Evolutionary conservation across 2,329 filamentous ascomycete genomes (phyloP), one percentile per base, ranked within the genome.

Genomic region (Clarireedia sp.): DNA sequence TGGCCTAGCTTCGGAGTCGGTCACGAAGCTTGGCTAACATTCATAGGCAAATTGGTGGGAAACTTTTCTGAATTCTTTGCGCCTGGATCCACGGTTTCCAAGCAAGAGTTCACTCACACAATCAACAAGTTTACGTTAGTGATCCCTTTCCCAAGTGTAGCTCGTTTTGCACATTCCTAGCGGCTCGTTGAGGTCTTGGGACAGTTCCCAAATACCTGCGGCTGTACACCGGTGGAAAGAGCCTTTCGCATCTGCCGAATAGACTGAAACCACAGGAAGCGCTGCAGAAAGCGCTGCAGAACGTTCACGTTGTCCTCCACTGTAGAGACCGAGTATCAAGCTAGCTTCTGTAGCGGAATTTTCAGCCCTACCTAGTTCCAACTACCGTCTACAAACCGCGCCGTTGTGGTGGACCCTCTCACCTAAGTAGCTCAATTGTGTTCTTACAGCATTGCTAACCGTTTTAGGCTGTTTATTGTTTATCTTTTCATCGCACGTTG

Each of bases 401-500:
- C n/a, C n/a, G 37, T 9, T 17, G 37, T 16, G n/a, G n/a, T 40
- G 37, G 24, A 26, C 37, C 6, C n/a, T 40, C 37, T 38, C 37
- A 38, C n/a, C 37, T 10, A 1, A 38, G 12, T 38, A 7, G 12
- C n/a, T 10, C n/a, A 41, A 1, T 41, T 17, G n/a, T 41, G 8
- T 19, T 41, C 38, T 14, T 17, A 14, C 10, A 19, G 9, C 8
- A 41, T 17, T 4, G 16, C 52, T 54, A 14, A 54, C 37, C 24
- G 6, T 38, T 26, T 23, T 57, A 82, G 79, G 1, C 71, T 90
- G 0, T 88, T 84, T 68, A 82, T 90, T 63, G 78, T 90, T 54
- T 81, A 82, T 54, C 73, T 90, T 6, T 90, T 90, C 67, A 69
- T 90, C 41, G 85, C 73, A 14, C 81, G 85, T 48, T 83, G 87